Conservation (phyloP, 148 eudicot genomes). For the Camellia granthamiana region DNA sequence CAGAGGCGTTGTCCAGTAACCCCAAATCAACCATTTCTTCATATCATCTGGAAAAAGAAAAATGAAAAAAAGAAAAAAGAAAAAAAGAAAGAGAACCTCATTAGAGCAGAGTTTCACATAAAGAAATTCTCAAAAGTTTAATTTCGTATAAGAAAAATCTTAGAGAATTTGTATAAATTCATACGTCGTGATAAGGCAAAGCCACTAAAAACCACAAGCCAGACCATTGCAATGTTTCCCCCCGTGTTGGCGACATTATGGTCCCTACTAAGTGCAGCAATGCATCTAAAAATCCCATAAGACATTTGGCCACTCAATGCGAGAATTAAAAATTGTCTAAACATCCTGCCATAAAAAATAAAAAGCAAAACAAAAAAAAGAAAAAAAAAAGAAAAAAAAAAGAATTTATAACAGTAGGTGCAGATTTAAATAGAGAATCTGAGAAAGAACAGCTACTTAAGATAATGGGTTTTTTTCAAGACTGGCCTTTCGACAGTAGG, state of each 20-base stretch:
- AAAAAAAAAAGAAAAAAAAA: no score
- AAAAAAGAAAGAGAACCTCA: background rate
- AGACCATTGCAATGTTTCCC: background rate
- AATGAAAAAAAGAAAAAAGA: background rate
- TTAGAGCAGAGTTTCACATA: background rate
- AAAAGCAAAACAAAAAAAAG: background rate
- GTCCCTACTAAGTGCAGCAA: background rate
- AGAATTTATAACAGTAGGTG: no score
- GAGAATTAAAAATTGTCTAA: background rate
- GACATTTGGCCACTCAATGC: background rate
- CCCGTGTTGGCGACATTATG: background rate
- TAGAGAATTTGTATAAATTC: background rate
- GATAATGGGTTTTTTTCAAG: background rate
- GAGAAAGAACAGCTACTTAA: background rate
- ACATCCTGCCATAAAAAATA: background rate
- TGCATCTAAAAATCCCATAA: background rate
- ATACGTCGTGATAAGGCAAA: background rate
- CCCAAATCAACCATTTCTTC: constrained; percentile 5
- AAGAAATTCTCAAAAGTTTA: background rate
- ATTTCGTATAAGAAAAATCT: background rate
- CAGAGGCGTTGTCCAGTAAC: constrained; percentile 3
- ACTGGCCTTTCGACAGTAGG: background rate
- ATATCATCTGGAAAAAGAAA: background rate
- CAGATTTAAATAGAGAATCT: background rate
- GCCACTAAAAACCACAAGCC: constrained; percentile 5